Conservation (phyloP, 345 rosid species). For the Ailanthus altissimus region DNA sequence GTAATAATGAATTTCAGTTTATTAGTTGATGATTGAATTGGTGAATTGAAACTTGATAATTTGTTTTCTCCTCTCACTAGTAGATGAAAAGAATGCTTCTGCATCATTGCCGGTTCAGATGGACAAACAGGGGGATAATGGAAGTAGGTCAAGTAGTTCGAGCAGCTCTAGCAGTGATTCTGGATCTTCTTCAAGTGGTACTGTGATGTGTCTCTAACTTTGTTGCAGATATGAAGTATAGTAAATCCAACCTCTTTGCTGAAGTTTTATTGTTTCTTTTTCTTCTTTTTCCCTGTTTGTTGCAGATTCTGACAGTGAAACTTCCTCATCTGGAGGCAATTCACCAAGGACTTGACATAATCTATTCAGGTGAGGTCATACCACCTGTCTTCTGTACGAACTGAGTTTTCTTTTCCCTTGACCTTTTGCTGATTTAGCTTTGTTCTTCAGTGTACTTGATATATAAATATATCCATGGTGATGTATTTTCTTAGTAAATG, state of each 20-base stretch:
- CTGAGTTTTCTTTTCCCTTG: not conserved
- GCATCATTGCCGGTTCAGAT: slow-evolving; percentile 52
- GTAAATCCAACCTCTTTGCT: not conserved
- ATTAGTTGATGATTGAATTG: slow-evolving; percentile 14
- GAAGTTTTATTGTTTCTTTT: not conserved
- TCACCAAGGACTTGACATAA: slow-evolving; percentile 35
- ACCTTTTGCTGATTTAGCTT: not conserved
- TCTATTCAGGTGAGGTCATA: slow-evolving; percentile 31
- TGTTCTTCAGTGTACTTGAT: not conserved
- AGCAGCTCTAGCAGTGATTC: slow-evolving; percentile 97
- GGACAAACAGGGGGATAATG: slow-evolving; percentile 59
- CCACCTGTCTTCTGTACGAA: not conserved
- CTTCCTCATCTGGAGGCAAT: slow-evolving; percentile 78
- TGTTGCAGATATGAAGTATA: not conserved
- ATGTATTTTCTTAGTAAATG: not conserved
- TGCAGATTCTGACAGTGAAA: slow-evolving; percentile 91
- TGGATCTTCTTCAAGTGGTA: slow-evolving; percentile 98
- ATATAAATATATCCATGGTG: not conserved
- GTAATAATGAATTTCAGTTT: not conserved
- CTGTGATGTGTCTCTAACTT: not conserved
- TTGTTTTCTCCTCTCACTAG: slow-evolving; percentile 11
- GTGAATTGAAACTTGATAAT: slow-evolving; percentile 11
- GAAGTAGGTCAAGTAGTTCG: slow-evolving; percentile 89
- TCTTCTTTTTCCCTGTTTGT: slow-evolving; percentile 20
- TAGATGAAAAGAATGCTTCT: slow-evolving; percentile 61